Percentiles rank a stretch among this genome's conserved stretches.
phyloP scores from a whole-genome alignment of 495 filamentous ascomycete genomes.

The Chlorociboria aeruginascens region DNA sequence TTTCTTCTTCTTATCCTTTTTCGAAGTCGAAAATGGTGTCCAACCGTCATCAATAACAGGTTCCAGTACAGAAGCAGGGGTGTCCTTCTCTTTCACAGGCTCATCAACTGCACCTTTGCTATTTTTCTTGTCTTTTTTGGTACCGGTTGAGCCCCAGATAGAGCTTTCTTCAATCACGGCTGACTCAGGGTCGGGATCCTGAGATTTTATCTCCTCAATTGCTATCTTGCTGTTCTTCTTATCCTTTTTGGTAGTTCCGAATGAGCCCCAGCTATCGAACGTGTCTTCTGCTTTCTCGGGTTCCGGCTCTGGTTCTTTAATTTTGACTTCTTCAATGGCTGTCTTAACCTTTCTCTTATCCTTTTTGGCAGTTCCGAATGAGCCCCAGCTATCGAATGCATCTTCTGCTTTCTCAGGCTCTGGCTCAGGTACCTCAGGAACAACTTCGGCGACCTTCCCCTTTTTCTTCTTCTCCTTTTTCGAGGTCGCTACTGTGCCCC shows the following conservation, averaged over 20 bases:
- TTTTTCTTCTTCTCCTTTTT: constrained; percentile 21
- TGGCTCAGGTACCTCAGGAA: background rate
- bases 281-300: background rate
- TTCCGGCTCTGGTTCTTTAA: background rate
- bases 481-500: constrained; percentile 6
- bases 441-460: constrained; percentile 7
- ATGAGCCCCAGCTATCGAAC: constrained; percentile 22
- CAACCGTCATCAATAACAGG: constrained; percentile 17
- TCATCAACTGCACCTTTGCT: constrained; percentile 17
- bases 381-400: background rate
- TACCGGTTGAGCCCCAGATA: constrained; percentile 21
- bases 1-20: constrained; percentile 28
- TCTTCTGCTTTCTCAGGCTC: background rate
- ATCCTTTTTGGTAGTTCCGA: constrained; percentile 6
- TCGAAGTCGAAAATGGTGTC: constrained; percentile 11
- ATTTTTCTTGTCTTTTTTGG: constrained; percentile 23
- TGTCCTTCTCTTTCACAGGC: background rate
- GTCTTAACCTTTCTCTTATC: constrained; percentile 1
- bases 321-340: background rate
- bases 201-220: constrained; percentile 4
- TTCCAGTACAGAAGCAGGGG: constrained; percentile 9
- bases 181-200: background rate
- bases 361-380: background rate
- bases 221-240: constrained; percentile 12
- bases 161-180: constrained; percentile 10